phyloP scores from a whole-genome alignment of 345 rosid genomes.

The Dimocarpus longan region DNA sequence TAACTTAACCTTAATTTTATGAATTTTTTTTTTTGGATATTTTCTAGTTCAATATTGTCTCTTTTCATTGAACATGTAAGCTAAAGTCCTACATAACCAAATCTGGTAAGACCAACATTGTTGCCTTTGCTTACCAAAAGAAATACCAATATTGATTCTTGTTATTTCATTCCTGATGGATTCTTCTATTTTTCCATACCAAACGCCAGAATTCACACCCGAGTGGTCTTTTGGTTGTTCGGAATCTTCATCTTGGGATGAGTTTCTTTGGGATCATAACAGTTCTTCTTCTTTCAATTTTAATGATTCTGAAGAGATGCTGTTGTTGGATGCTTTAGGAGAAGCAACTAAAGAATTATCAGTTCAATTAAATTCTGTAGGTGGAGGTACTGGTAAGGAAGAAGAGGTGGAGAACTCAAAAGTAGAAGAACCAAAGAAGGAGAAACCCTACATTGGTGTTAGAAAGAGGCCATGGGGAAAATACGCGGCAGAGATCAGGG shows the following conservation, averaged over 20 bases:
- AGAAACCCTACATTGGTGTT: constrained; percentile 56
- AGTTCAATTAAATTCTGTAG: constrained; percentile 28
- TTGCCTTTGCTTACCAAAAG: not conserved
- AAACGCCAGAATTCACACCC: too few relatives aligned
- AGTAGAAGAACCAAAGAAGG: constrained; percentile 14
- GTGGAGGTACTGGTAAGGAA: constrained; percentile 26
- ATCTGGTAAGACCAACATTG: not conserved
- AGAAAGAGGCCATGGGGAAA: constrained; percentile 35
- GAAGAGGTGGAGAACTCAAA: constrained; percentile 30
- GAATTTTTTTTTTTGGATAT: too few relatives aligned
- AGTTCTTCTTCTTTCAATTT: constrained; percentile 32
- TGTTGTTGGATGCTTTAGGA: constrained; percentile 36
- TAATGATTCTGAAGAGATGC: constrained; percentile 46
- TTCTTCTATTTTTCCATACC: too few relatives aligned
- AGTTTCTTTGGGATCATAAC: too few relatives aligned
- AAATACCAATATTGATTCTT: not conserved
- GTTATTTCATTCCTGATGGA: not conserved
- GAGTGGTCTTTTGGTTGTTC: too few relatives aligned
- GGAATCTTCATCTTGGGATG: too few relatives aligned
- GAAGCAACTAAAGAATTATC: constrained; percentile 35
- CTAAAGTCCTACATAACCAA: not conserved
- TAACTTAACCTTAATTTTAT: not conserved
- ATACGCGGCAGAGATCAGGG: not conserved
- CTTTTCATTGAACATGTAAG: too few relatives aligned
- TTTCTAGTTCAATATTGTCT: too few relatives aligned